These are phyloP conservation scores for Hypsizygus marmoreus DNA, from an alignment of 768 basidiomycete species.

Conservation along the genomic window DNA sequence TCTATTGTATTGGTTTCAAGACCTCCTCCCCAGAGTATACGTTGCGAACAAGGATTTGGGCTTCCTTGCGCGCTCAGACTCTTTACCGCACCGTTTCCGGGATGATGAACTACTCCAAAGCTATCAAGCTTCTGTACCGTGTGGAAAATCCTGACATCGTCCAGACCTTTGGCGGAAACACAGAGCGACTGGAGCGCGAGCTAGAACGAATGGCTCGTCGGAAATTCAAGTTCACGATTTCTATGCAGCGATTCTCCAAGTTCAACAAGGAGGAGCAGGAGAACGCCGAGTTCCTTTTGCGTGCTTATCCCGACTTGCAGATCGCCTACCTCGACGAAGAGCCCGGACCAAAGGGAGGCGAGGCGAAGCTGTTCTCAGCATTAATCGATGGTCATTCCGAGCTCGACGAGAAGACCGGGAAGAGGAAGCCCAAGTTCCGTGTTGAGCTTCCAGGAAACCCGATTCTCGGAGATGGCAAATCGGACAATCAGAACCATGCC, in stretches of 20 bases:
- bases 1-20: constrained; percentile 99
- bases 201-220: constrained; percentile 95
- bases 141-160: constrained; percentile 99
- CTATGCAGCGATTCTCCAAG: constrained; percentile 99
- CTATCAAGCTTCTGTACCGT: constrained; percentile 97
- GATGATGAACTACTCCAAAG: constrained; percentile 99
- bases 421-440: constrained; percentile 95
- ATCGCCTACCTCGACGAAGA: constrained; percentile 99
- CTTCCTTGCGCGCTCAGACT: constrained; percentile 96
- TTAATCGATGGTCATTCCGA: constrained; percentile 99
- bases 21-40: constrained; percentile 98
- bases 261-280: constrained; percentile 99
- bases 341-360: constrained; percentile 82
- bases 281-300: constrained; percentile 96
- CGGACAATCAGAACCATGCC: constrained; percentile 99
- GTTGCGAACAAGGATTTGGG: constrained; percentile 98
- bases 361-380: constrained; percentile 87
- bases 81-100: constrained; percentile 98
- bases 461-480: constrained; percentile 98
- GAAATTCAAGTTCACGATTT: constrained; percentile 98
- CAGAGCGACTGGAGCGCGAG: constrained; percentile 93
- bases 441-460: constrained; percentile 98
- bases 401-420: constrained; percentile 83
- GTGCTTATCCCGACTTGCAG: constrained; percentile 97
- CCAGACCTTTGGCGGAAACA: constrained; percentile 94